Evolutionary conservation across 768 basidiomycete genomes (phyloP), one percentile per base, ranked within the genome.

Genomic region (Sutorius australiensis): DNA sequence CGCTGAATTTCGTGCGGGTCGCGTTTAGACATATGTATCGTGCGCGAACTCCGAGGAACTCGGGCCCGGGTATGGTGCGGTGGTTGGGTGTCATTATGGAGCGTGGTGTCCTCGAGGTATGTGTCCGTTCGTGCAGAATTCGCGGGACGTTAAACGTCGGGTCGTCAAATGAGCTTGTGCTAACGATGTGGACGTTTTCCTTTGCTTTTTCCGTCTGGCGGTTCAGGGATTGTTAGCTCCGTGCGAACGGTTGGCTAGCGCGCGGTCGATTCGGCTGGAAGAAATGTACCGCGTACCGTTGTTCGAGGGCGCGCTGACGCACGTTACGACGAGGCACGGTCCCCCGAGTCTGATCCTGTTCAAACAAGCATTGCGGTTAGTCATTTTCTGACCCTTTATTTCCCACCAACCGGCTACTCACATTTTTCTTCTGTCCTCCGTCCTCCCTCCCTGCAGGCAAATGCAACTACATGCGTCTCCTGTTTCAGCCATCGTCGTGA

Each of bases 1-100:
- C 80, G 3, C 59, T 87, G 58, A 86, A 85, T 57, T 85, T 82
- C 50, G 80, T 76, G 12, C 74, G 82, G 21, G 54, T 80, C 10
- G 69, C 74, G n/a, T 75, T 83, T 19, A 57, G 58, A 11, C 47
- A 64, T 17, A 36, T 44, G 36, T 54, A 54, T 21, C 56, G 53
- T 9, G 38, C 39, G 3, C 49, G 46, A 39, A 24, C 24, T 24
- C 24, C 24, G 24, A 46, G 59, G 19, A 13, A 30, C 10, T 16
- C 32, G 38, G 33, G 30, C 16, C 11, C 42, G 1, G 51, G 33
- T 10, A 53, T 59, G 27, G 48, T 8, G 34, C 54, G 46, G 13
- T 63, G 58, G 46, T 41, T 66, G 41, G 27, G 16, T 27, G 37
- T 16, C 5, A 47, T 68, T 40, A 56, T 38, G n/a, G 50, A 59